Percentiles rank a stretch among this genome's conserved stretches.
phyloP scores from a whole-genome alignment of 306 rosid genomes.

The Aeschynomene evenia region DNA sequence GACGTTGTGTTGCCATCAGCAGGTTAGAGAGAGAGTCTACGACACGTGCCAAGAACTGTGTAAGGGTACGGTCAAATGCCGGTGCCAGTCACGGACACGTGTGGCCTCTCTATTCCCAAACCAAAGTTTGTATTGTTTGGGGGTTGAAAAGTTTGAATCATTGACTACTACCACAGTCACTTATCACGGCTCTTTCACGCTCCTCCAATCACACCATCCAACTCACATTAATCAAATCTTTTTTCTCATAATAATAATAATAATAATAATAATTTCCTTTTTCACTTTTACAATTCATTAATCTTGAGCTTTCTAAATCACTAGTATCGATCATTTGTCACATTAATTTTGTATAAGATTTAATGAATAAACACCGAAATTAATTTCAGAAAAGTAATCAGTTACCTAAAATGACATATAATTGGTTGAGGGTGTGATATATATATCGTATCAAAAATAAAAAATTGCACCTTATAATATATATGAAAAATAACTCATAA shows the following conservation, averaged over 20 bases:
- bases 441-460: no score
- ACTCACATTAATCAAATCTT: no score
- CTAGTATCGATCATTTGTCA: not conserved
- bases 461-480: no score
- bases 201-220: not conserved
- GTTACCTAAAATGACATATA: no score
- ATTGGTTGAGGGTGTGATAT: no score
- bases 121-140: constrained; percentile 12
- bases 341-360: no score
- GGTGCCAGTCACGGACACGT: constrained; percentile 65
- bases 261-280: not conserved
- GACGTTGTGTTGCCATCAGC: constrained; percentile 46
- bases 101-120: constrained; percentile 33
- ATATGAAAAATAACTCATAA: no score
- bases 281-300: not conserved
- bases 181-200: constrained; percentile 3
- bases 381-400: no score
- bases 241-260: no score
- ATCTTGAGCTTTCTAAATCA: no score
- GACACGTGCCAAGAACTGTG: constrained; percentile 45
- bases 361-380: no score
- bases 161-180: constrained; percentile 49
- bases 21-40: constrained; percentile 8
- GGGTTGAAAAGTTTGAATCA: constrained; percentile 46
- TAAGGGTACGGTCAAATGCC: constrained; percentile 77